Conservation (phyloP, 2,329 filamentous ascomycete genomes). For the Aureobasidium sp. region DNA sequence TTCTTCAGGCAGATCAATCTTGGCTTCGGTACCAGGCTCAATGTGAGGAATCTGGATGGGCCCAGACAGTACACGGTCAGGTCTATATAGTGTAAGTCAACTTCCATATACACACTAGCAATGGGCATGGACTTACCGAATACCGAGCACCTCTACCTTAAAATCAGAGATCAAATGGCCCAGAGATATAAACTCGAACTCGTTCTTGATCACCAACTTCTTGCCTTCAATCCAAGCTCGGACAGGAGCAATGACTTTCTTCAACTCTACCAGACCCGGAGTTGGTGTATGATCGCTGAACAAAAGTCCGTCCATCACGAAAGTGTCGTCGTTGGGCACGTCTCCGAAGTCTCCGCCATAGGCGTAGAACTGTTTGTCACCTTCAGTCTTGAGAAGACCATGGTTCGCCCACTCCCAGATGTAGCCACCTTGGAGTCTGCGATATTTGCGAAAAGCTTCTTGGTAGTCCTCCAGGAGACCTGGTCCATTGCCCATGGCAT, state of each 20-base stretch:
- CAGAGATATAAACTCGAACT: slow-evolving; percentile 21
- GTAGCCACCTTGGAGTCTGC: slow-evolving; percentile 54
- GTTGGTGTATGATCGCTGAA: slow-evolving; percentile 34
- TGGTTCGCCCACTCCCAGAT: slow-evolving; percentile 41
- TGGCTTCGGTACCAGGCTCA: neutral
- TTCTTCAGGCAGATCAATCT: slow-evolving; percentile 3
- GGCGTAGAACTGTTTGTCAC: slow-evolving; percentile 32
- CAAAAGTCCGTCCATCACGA: slow-evolving; percentile 37
- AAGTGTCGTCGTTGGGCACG: slow-evolving; percentile 33
- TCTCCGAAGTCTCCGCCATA: slow-evolving; percentile 39
- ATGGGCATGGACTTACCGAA: neutral
- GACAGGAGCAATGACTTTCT: slow-evolving; percentile 37
- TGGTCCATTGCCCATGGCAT: slow-evolving; percentile 68
- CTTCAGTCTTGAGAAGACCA: slow-evolving; percentile 32
- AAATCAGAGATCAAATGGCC: slow-evolving; percentile 7
- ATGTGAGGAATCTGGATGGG: slow-evolving; percentile 44
- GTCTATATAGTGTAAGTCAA: slow-evolving; percentile 17
- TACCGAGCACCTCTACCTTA: slow-evolving; percentile 1
- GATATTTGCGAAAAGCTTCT: slow-evolving; percentile 52
- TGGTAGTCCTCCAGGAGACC: slow-evolving; percentile 62
- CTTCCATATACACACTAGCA: neutral
- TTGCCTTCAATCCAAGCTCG: neutral
- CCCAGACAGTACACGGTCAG: slow-evolving; percentile 71
- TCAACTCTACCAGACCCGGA: slow-evolving; percentile 34
- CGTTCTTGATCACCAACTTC: slow-evolving; percentile 21